Percentiles rank a stretch among this genome's conserved stretches.
phyloP scores from a whole-genome alignment of 2,329 filamentous ascomycete genomes.

The Fusarium luffae region DNA sequence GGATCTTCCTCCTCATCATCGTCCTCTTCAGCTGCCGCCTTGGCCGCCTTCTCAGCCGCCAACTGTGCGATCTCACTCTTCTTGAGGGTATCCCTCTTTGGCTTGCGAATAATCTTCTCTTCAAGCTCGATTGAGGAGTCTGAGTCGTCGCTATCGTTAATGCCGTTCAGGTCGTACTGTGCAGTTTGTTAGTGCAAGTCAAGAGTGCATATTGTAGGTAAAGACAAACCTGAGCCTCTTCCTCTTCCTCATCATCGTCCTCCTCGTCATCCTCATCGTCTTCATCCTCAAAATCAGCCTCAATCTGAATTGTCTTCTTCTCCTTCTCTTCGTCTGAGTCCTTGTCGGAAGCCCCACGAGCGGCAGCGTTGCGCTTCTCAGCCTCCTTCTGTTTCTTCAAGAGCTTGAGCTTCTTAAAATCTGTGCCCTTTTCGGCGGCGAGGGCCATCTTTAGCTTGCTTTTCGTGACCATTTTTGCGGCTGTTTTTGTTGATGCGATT shows the following conservation, averaged over 20 bases:
- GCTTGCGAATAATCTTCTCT: constrained; percentile 69
- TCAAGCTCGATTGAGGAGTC: constrained; percentile 84
- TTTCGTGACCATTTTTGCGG: constrained; percentile 54
- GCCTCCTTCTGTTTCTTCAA: constrained; percentile 60
- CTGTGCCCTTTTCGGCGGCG: constrained; percentile 64
- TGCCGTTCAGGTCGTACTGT: constrained; percentile 64
- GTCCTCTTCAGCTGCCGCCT: constrained; percentile 44
- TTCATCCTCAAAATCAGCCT: constrained; percentile 49
- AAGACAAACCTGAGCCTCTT: constrained; percentile 45
- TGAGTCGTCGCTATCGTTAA: constrained; percentile 70
- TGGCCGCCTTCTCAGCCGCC: constrained; percentile 30
- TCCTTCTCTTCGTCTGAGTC: constrained; percentile 50
- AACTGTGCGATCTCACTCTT: constrained; percentile 49
- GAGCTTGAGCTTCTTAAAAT: constrained; percentile 64
- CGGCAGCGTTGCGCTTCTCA: constrained; percentile 51
- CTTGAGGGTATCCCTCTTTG: constrained; percentile 58
- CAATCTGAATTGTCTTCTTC: constrained; percentile 51
- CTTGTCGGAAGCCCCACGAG: constrained; percentile 43
- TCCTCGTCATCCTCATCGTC: constrained; percentile 54
- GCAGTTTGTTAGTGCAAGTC: neutral
- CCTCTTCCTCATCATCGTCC: constrained; percentile 45
- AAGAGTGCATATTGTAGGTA: neutral
- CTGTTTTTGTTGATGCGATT: constrained; percentile 21
- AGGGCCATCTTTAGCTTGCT: constrained; percentile 66
- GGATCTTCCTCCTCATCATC: constrained; percentile 73